phyloP scores from a whole-genome alignment of 352 stramenopile species.

The Elongisporangium undulatum region DNA sequence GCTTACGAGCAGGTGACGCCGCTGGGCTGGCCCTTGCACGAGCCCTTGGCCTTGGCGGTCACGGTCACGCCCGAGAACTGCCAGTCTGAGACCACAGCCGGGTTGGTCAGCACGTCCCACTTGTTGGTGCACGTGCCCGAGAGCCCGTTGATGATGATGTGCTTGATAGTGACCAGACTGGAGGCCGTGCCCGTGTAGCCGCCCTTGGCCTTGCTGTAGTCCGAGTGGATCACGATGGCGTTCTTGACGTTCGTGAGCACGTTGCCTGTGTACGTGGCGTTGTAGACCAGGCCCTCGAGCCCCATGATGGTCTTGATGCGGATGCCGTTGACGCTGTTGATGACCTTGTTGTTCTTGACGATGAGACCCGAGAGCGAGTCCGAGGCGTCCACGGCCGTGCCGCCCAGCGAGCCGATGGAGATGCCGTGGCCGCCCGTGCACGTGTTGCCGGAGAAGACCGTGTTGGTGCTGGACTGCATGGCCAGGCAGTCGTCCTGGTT shows the following conservation, averaged over 20 bases:
- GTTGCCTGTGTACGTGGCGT: conserved; percentile 19
- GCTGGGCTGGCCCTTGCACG: conserved; percentile 14
- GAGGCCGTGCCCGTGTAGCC: conserved; percentile 20
- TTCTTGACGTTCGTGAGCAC: conserved; percentile 10
- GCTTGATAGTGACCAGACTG: conserved; percentile 18
- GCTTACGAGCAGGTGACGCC: conserved; percentile 12
- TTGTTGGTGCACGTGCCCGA: conserved; percentile 23
- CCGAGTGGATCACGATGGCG: conserved; percentile 22
- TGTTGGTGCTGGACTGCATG: conserved; percentile 9
- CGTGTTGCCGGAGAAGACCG: conserved; percentile 10
- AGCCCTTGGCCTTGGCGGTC: conserved; percentile 4
- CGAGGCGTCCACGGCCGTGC: conserved; percentile 4
- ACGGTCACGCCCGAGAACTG: conserved; percentile 15
- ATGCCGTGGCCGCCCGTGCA: conserved; percentile 16
- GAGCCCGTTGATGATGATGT: conserved; percentile 19
- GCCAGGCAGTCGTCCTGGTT: conserved; percentile 25
- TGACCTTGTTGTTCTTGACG: conserved; percentile 21
- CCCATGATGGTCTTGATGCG: conserved; percentile 31
- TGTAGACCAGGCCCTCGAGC: conserved; percentile 15
- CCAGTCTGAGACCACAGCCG: conserved; percentile 17
- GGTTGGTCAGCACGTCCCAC: conserved; percentile 26
- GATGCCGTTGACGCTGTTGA: conserved; percentile 20
- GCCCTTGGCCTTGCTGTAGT: conserved; percentile 24
- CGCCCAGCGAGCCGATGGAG: conserved; percentile 26
- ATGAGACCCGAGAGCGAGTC: conserved; percentile 17